Evolutionary conservation across 1,139 yeast genomes (phyloP).

Genomic region (Candida neerlandica): DNA sequence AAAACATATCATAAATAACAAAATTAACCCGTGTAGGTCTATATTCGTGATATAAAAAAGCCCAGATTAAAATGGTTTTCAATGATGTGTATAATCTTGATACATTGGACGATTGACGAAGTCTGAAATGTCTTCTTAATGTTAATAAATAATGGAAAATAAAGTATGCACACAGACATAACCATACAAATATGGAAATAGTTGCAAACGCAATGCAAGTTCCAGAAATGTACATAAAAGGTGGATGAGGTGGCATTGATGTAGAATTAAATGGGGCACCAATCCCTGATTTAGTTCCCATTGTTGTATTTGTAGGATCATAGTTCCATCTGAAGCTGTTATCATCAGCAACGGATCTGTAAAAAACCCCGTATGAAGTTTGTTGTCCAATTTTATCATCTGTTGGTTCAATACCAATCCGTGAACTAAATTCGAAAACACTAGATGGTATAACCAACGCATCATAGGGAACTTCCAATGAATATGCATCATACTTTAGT

Average conservation of each 20-base stretch:
- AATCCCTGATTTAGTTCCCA: too few species aligned
- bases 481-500: constrained; percentile 28
- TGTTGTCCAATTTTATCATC: background rate
- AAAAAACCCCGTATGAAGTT: background rate
- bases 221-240: constrained; percentile 14
- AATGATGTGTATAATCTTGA: constrained; percentile 49
- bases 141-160: constrained; percentile 31
- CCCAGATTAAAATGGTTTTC: constrained; percentile 50
- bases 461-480: constrained; percentile 29
- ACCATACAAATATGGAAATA: constrained; percentile 39
- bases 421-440: constrained; percentile 10
- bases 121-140: constrained; percentile 21
- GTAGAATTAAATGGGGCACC: constrained; percentile 2
- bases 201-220: constrained; percentile 28
- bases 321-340: background rate
- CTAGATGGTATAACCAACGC: constrained; percentile 23
- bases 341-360: background rate
- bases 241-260: background rate
- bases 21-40: constrained; percentile 45
- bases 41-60: constrained; percentile 45
- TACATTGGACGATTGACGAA: constrained; percentile 24
- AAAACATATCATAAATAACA: constrained; percentile 36
- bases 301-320: background rate
- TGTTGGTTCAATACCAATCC: constrained; percentile 1
- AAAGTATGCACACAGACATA: constrained; percentile 32